Evolutionary conservation across 257 asterid genomes (phyloP).

Genomic region (Scutellaria galericulata): DNA sequence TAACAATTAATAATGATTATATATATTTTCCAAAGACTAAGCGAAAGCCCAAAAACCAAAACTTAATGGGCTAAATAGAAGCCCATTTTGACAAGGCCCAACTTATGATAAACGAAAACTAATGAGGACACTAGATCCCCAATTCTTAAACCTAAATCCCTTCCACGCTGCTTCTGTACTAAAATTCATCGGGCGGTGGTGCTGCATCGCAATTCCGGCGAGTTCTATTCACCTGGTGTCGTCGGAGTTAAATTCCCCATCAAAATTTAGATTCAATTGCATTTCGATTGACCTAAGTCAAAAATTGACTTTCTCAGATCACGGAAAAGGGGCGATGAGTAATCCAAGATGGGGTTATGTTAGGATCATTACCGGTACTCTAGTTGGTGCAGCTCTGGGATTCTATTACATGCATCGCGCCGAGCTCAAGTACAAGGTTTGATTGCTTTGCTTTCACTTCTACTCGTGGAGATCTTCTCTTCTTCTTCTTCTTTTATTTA

Average conservation of each 20-base stretch:
- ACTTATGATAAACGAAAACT: too few relatives aligned
- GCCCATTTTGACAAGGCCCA: too few relatives aligned
- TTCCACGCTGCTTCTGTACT: neutral
- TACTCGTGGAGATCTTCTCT: neutral
- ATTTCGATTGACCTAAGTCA: neutral
- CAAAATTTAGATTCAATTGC: neutral
- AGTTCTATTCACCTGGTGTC: neutral
- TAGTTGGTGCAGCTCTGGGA: conserved; percentile 73
- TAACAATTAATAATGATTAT: too few relatives aligned
- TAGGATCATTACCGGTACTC: conserved; percentile 78
- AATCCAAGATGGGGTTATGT: conserved; percentile 82
- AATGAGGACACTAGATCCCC: too few relatives aligned
- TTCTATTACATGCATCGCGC: conserved; percentile 88
- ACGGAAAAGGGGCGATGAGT: conserved; percentile 42
- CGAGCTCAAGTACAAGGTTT: conserved; percentile 78
- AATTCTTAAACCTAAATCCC: too few relatives aligned
- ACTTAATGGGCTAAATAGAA: neutral
- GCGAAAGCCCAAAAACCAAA: neutral
- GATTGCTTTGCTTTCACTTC: neutral
- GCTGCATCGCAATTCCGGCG: neutral
- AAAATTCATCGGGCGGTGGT: neutral
- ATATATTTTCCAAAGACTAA: neutral
- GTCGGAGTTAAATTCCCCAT: neutral
- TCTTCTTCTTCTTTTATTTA: neutral
- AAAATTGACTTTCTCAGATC: neutral